Base-by-base conservation (phyloP, 768 basidiomycete genomes). In the Harrya chromipes region DNA sequence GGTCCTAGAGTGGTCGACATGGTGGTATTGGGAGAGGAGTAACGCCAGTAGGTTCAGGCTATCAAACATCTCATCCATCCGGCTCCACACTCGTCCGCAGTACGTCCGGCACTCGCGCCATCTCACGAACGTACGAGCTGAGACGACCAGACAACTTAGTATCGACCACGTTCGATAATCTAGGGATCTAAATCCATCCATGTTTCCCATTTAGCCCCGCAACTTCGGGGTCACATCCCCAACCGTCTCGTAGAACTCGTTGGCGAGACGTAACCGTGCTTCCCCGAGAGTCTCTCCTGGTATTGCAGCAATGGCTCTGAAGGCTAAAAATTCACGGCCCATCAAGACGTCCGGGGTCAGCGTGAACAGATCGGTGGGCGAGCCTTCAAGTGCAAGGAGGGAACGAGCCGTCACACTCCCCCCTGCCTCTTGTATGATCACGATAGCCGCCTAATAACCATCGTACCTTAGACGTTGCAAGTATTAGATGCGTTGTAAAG, bases 381-480 rank as follows among this genome's bases (percentile, higher is more conserved):
- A 20, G 21, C 6, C 61, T 1, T 77, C 70, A 3, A 69, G 62
- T 6, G 64, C 58, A 49, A 82, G 77, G 14, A 69, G 69, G 27
- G 70, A 70, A 46, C 83, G 75, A 21, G 83, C 83, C 20, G 87
- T 85, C 6, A 90, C 82, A 19, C 85, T 69, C 6, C 87, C 83
- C 8, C 95, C 94, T 2, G 94, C 88, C 65, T 95, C 94, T 58
- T 88, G 79, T 2, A 90, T 85, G 57, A 97, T 92, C 56, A 94
- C 83, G 27, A 89, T 84, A 0, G 91, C 95, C 0, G 95, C 93
- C 74, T 82, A 55, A 26, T 9, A 17, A 17, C 6, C 14, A 21
- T 37, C 2, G 0, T 0, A 17, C 38, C 29, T 51, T 10, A 48
- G 31, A 31, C 24, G 1, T 13, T 9, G 29, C 6, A 7, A 4